Percentiles rank a stretch among this genome's conserved stretches.
These are phyloP conservation scores for Dendrobium huoshanense DNA, from an alignment of 106 monocot genomes.

Conservation along the genomic window DNA sequence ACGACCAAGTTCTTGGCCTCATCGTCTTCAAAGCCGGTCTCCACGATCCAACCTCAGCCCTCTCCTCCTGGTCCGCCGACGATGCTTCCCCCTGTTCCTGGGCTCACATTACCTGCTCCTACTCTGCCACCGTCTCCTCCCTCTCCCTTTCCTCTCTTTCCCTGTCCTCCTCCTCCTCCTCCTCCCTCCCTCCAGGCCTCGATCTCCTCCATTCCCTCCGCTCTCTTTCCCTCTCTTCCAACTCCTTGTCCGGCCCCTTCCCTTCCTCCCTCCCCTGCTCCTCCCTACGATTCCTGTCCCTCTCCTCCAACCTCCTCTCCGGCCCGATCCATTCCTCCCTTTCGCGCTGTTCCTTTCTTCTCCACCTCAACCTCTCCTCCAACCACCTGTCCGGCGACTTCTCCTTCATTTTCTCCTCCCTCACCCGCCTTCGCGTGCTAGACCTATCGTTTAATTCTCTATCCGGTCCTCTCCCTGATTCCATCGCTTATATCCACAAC, in stretches of 20 bases:
- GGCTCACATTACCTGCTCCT: conserved; percentile 51
- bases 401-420: conserved; percentile 18
- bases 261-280: conserved; percentile 12
- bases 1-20: conserved; percentile 78
- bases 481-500: conserved; percentile 37
- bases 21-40: conserved; percentile 77
- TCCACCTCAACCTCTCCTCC: conserved; percentile 57
- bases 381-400: conserved; percentile 56
- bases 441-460: conserved; percentile 63
- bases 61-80: conserved; percentile 62
- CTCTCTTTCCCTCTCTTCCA: conserved; percentile 6
- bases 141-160: conserved; percentile 24
- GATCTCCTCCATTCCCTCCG: neutral
- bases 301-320: conserved; percentile 43
- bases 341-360: conserved; percentile 37
- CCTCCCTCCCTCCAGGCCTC: conserved; percentile 5
- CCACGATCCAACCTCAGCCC: conserved; percentile 37
- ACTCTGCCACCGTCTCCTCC: conserved; percentile 33
- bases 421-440: conserved; percentile 43
- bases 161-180: conserved; percentile 5
- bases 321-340: conserved; percentile 44
- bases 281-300: conserved; percentile 44
- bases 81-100: conserved; percentile 67
- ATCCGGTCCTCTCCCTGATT: conserved; percentile 44
- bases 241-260: conserved; percentile 8